Base-by-base conservation (phyloP, 768 basidiomycete species). In the Collybia sordida region DNA sequence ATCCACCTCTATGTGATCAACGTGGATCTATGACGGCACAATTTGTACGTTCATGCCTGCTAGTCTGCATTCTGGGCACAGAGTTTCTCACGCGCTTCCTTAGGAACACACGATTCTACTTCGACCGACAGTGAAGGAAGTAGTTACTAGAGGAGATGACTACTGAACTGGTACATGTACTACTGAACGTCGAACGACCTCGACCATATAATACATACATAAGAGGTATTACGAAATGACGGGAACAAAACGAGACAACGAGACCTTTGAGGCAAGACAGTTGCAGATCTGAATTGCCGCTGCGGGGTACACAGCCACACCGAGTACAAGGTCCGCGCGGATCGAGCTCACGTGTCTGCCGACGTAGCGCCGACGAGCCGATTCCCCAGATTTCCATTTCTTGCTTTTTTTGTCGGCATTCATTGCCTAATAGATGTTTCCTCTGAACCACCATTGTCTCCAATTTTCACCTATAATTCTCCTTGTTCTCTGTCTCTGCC, bases 1-100 rank as follows among this genome's bases (percentile, higher is more conserved):
- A 98, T 65, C 97, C 93, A 8, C 97, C 97, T 0, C 74, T 99
- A 31, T 88, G 84, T 58, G 97, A 98, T 65, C 80, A 83, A 46
- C 74, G 72, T 44, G 94, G 85, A 35, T 82, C 86, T 1, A 97
- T 95, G 92, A 97, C 95, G 0, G 96, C 96, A 8, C 96, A 98
- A 74, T 90, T 88, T 65, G 88, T 90, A 59, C 54, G 84, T 73
- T 17, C 6, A 36, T 25, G 9, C 21, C 24, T 6, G 3, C 37
- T 8, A 4, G 7, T 8, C n/a, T 6, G 42, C 31, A 31, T 42
- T 27, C 38, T 49, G 41, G n/a, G n/a, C n/a, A n/a, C n/a, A n/a
- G n/a, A n/a, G n/a, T n/a, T 15, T 27, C 14, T 46, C 36, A 46
- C 21, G 52, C 6, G 21, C 37, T 37, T 3, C 14, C 25, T 50